Base-by-base conservation (phyloP, 2,329 filamentous ascomycete species). In the Ampelomyces quisqualis region DNA sequence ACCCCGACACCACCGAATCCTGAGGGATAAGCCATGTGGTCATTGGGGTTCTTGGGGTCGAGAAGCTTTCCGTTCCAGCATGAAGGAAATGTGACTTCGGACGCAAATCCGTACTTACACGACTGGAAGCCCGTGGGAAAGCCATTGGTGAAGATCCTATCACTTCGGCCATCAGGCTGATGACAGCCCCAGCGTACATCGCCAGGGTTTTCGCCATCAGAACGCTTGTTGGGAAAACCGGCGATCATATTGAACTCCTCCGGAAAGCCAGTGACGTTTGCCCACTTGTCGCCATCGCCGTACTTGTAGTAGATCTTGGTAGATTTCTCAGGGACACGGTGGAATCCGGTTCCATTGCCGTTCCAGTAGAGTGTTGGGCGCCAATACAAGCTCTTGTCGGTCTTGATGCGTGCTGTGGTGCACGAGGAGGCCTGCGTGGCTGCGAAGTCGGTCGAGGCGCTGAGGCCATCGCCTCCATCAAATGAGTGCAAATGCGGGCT, bases 1-100 rank as follows among this genome's bases (percentile, higher is more conserved):
- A 64, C 42, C 18, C 61, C 64, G 7, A 52, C 40, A 21, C 64
- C 61, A 13, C 37, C 29, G 21, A 27, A 38, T 14, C 39, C 50
- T 21, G 46, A 59, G 9, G 66, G 65, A 38, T 73, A 76, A 7
- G 74, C 60, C 62, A 68, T 67, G 47, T 69, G 65, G 11, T 61
- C 64, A 11, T 33, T 45, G 15, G 65, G 61, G 23, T 60, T 59
- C 30, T 56, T 53, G 14, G 60, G 60, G 27, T 69, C 53, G 28
- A 67, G 45, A 15, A 53, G 46, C 31, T 66, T 24, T 21, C 65
- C 65, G 40, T 67, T 69, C 66, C 66, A 69, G 55, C 66, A 69
- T 11, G 56, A 52, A 5, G 66, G 65, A 47, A 68, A 69, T 9
- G 60, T 67, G 17, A 68, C 52, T 33, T 68, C 58, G 15, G 60